phyloP scores from a whole-genome alignment of 305 asterid genomes.

The Fraxinus sp. region DNA sequence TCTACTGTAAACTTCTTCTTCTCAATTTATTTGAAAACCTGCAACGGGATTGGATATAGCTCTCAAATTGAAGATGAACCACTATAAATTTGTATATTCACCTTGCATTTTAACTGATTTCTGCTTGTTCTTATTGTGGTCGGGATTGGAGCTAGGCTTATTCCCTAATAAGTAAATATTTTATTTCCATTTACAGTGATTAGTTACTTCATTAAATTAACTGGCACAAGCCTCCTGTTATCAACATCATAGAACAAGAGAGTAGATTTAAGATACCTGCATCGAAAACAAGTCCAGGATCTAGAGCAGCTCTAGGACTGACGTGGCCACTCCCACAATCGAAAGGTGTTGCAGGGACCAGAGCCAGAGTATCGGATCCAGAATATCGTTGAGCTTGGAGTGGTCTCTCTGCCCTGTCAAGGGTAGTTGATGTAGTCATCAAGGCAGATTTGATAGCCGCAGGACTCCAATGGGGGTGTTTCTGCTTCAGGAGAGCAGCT shows the following conservation, averaged over 20 bases:
- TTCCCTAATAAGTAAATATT: not conserved
- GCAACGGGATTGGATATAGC: not conserved
- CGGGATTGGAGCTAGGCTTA: not conserved
- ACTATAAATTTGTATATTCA: not conserved
- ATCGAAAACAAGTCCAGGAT: conserved; percentile 92
- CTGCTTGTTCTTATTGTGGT: not conserved
- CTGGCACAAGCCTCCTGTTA: not conserved
- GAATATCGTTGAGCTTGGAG: conserved; percentile 88
- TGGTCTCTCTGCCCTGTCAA: conserved; percentile 91
- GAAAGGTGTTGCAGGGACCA: conserved; percentile 88
- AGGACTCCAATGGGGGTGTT: conserved; percentile 97
- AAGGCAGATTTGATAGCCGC: conserved; percentile 95
- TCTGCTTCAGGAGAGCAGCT: conserved; percentile 96
- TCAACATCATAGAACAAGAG: not conserved
- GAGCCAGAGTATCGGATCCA: conserved; percentile 62
- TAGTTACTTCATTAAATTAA: not conserved
- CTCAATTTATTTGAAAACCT: not conserved
- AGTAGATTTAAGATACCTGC: conserved; percentile 50
- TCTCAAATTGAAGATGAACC: not conserved
- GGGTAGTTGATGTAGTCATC: conserved; percentile 87
- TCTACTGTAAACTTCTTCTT: not conserved
- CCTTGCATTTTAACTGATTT: not conserved
- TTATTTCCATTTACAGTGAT: not conserved
- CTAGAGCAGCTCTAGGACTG: conserved; percentile 91
- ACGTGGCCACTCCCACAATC: conserved; percentile 99